Percentiles rank a stretch among this genome's conserved stretches.
These are phyloP conservation scores for Tricholoma hemisulphureum DNA, from an alignment of 768 basidiomycete species.

Conservation along the genomic window DNA sequence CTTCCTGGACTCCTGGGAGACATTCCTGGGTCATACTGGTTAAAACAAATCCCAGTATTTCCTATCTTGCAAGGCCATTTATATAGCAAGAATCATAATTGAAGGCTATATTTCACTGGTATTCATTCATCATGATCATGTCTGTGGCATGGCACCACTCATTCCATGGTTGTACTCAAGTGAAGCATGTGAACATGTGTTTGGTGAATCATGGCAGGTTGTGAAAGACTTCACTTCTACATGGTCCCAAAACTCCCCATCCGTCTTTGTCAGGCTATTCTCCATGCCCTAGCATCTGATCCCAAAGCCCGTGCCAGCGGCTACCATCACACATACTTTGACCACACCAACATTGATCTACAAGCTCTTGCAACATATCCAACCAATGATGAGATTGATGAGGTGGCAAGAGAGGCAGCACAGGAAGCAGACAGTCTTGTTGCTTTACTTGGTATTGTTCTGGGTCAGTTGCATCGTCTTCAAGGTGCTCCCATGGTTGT, in stretches of 20 bases:
- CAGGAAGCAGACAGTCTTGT: slow-evolving; percentile 21
- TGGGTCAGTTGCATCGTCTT: too few species aligned
- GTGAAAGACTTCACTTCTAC: slow-evolving; percentile 35
- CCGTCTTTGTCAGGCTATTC: slow-evolving; percentile 22
- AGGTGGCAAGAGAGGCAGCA: slow-evolving; percentile 13
- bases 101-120: slow-evolving; percentile 31
- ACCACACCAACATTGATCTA: slow-evolving; percentile 13
- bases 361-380: slow-evolving; percentile 20
- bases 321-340: slow-evolving; percentile 28
- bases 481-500: too few species aligned
- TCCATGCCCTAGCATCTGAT: slow-evolving; percentile 10
- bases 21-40: slow-evolving; percentile 15
- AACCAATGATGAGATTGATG: slow-evolving; percentile 19
- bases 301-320: slow-evolving; percentile 21
- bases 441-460: slow-evolving; percentile 17
- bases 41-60: slow-evolving; percentile 24
- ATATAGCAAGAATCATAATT: slow-evolving; percentile 31
- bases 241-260: slow-evolving; percentile 27
- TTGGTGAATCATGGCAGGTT: slow-evolving; percentile 26
- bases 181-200: slow-evolving; percentile 34
- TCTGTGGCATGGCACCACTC: not conserved
- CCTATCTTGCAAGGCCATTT: slow-evolving; percentile 31
- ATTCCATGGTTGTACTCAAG: slow-evolving; percentile 32
- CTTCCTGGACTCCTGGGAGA: slow-evolving; percentile 32
- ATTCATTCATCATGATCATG: slow-evolving; percentile 34